Conservation (phyloP, 495 filamentous ascomycete genomes). For the Chaetomium tenue region DNA sequence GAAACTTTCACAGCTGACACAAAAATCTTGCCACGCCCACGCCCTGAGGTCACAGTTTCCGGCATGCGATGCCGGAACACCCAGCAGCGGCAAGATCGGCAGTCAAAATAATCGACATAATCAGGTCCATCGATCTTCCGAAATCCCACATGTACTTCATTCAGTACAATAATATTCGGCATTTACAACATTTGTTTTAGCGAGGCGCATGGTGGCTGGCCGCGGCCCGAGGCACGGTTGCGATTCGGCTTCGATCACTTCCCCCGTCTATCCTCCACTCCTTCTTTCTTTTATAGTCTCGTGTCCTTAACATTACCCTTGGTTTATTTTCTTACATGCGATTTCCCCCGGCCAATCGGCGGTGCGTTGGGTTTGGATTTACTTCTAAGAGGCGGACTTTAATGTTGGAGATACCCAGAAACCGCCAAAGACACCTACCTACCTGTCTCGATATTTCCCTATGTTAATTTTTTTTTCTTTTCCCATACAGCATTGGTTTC, state of each 20-base stretch:
- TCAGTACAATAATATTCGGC: neutral
- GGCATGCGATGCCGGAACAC: neutral
- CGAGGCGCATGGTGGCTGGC: slow-evolving; percentile 10
- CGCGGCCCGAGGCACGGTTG: neutral
- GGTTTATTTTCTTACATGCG: neutral
- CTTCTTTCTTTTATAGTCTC: neutral
- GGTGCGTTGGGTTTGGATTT: neutral
- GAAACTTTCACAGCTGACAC: neutral
- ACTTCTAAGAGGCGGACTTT: slow-evolving; percentile 12
- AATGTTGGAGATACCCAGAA: slow-evolving; percentile 26
- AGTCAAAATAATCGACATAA: neutral
- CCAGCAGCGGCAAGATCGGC: neutral
- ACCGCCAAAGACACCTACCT: slow-evolving; percentile 2
- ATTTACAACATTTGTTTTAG: neutral
- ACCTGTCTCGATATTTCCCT: slow-evolving; percentile 8
- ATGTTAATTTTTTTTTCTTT: slow-evolving; percentile 1
- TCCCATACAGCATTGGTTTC: slow-evolving; percentile 13
- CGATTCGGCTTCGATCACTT: neutral
- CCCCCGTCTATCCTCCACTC: neutral
- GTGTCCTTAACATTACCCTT: neutral
- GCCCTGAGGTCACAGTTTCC: neutral
- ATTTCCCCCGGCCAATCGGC: neutral
- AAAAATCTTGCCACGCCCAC: neutral
- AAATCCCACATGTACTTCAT: neutral
- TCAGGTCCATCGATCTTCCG: neutral